Conservation (phyloP, 2,329 filamentous ascomycete genomes). For the Seiridium cupressi region DNA sequence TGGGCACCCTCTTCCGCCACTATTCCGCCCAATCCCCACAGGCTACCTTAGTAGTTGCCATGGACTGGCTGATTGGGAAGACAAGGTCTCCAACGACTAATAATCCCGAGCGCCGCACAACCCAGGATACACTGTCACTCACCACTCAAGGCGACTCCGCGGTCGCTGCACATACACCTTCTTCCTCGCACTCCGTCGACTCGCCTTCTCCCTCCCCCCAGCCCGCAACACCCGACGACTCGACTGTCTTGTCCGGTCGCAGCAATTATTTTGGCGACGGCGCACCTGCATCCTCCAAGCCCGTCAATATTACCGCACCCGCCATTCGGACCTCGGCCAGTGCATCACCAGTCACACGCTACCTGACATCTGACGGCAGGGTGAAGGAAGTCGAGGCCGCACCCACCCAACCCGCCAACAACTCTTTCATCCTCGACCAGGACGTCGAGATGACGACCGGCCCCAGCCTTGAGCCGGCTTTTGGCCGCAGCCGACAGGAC, state of each 20-base stretch:
- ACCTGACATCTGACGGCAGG: conserved; percentile 9
- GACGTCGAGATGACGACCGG: conserved; percentile 58
- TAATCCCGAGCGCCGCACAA: conserved; percentile 12
- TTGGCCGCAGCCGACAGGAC: conserved; percentile 60
- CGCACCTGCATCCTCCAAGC: conserved; percentile 28
- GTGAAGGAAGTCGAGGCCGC: conserved; percentile 9
- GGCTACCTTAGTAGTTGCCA: conserved; percentile 9
- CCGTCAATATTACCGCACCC: conserved; percentile 31
- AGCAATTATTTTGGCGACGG: conserved; percentile 24
- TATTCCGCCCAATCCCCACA: conserved; percentile 5
- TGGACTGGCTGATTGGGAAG: conserved; percentile 11
- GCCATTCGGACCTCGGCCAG: conserved; percentile 19
- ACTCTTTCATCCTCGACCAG: conserved; percentile 23
- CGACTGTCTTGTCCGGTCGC: conserved; percentile 23
- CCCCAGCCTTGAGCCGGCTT: conserved; percentile 55
- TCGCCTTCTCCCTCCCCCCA: conserved; percentile 39
- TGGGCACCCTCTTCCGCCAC: background rate
- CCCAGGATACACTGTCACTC: conserved; percentile 6
- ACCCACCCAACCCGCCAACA: conserved; percentile 17
- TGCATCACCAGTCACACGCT: conserved; percentile 18
- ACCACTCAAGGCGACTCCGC: conserved; percentile 13
- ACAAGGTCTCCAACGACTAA: conserved; percentile 3
- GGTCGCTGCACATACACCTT: conserved; percentile 28
- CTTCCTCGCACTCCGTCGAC: conserved; percentile 37
- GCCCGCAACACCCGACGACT: conserved; percentile 41